Evolutionary conservation across 2,329 filamentous ascomycete species (phyloP).

Genomic region (Colletotrichum graminicola): DNA sequence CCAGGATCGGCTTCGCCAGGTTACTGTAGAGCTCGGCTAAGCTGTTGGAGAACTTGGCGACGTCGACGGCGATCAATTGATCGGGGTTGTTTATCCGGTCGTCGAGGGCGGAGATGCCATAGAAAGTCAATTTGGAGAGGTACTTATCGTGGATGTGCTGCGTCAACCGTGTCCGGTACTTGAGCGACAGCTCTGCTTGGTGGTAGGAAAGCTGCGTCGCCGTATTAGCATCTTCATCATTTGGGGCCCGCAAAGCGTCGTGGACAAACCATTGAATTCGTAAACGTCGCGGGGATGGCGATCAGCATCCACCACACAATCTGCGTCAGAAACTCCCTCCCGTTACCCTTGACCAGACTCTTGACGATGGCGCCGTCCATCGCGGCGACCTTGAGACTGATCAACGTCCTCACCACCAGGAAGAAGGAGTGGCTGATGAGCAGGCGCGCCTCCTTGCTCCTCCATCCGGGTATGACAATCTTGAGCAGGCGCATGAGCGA

Average conservation of each 20-base stretch:
- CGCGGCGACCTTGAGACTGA: constrained; percentile 95
- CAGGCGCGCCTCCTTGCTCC: constrained; percentile 87
- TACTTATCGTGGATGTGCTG: constrained; percentile 96
- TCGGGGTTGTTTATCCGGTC: constrained; percentile 99
- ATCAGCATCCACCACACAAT: constrained; percentile 99
- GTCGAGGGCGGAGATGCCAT: constrained; percentile 93
- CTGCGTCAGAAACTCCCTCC: constrained; percentile 87
- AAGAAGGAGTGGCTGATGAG: constrained; percentile 94
- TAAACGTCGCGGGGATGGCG: constrained; percentile 95
- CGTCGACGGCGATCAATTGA: constrained; percentile 95
- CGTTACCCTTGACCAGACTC: constrained; percentile 89
- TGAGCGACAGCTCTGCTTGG: constrained; percentile 92
- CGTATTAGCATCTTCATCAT: constrained; percentile 10
- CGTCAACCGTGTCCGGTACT: constrained; percentile 94
- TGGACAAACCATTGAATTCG: constrained; percentile 90
- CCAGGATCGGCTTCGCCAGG: constrained; percentile 91
- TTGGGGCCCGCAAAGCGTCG: rapidly evolving
- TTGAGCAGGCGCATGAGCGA: constrained; percentile 81
- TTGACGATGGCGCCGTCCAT: constrained; percentile 95
- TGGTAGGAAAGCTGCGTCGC: constrained; percentile 86
- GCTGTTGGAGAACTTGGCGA: constrained; percentile 95
- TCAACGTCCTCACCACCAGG: constrained; percentile 87
- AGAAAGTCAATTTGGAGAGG: constrained; percentile 97
- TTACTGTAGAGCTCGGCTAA: constrained; percentile 96
- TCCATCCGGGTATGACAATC: constrained; percentile 92